Percentiles rank a stretch among this genome's conserved stretches.
Evolutionary conservation across 2,329 filamentous ascomycete genomes (phyloP).

Genomic region (Nemania abortiva): DNA sequence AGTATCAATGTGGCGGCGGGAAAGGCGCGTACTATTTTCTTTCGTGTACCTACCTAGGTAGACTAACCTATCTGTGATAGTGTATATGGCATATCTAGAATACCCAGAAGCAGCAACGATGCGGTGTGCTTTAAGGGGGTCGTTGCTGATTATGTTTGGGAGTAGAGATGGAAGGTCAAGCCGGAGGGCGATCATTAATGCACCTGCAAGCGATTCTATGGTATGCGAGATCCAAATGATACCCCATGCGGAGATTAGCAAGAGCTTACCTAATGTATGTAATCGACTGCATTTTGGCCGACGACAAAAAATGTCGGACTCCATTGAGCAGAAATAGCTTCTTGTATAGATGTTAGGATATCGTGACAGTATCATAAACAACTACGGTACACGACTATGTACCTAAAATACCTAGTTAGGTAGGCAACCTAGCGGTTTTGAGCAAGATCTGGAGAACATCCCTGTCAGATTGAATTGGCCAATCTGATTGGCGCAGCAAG

Average conservation of each 20-base stretch:
- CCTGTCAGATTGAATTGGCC: not conserved
- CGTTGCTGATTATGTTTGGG: constrained; percentile 36
- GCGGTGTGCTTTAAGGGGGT: constrained; percentile 19
- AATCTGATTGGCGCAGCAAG: not conserved
- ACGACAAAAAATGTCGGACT: not conserved
- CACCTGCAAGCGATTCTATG: constrained; percentile 22
- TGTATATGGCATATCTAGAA: not conserved
- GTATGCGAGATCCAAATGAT: not conserved
- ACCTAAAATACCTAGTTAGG: too few species aligned
- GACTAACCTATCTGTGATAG: not conserved
- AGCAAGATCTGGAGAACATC: not conserved
- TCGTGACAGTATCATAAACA: not conserved
- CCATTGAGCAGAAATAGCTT: not conserved
- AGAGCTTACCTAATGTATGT: not conserved
- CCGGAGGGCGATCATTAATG: constrained; percentile 48
- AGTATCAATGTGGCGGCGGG: not conserved
- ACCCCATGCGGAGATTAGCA: not conserved
- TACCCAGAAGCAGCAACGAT: constrained; percentile 9
- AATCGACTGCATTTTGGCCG: not conserved
- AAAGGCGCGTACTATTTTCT: not conserved
- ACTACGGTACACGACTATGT: too few species aligned
- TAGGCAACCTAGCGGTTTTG: too few species aligned
- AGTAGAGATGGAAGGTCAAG: constrained; percentile 33
- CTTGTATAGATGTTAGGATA: not conserved
- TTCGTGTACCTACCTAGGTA: not conserved